A percentile compares a stretch with the other conserved stretches of the same genome.
Conservation (phyloP, 2,329 filamentous ascomycete genomes). For the Lasiodiplodia theobromae region DNA sequence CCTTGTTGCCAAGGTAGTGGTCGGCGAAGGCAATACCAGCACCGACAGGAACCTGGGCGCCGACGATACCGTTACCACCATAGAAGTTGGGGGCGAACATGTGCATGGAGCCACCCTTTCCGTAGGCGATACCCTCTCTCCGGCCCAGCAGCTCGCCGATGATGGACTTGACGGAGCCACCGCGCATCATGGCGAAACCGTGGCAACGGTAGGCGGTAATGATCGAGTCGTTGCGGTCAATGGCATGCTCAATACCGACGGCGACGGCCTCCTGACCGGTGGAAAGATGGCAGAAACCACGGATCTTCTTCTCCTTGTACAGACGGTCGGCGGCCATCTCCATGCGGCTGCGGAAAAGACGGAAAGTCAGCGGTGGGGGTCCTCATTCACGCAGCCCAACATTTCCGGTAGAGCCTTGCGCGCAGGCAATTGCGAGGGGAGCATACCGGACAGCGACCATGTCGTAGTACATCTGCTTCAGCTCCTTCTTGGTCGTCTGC, state of each 20-base stretch:
- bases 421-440: constrained; percentile 18
- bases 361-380: constrained; percentile 22
- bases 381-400: constrained; percentile 28
- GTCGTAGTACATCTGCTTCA: constrained; percentile 99
- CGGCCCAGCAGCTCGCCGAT: constrained; percentile 95
- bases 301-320: constrained; percentile 99
- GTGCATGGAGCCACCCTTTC: constrained; percentile 99
- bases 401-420: not conserved
- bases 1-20: constrained; percentile 88
- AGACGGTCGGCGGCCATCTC: constrained; percentile 98
- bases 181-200: constrained; percentile 97
- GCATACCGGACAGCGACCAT: constrained; percentile 93
- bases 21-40: constrained; percentile 96
- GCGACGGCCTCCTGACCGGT: constrained; percentile 98
- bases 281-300: constrained; percentile 98
- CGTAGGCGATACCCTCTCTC: constrained; percentile 95
- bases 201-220: constrained; percentile 99
- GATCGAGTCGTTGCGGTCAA: constrained; percentile 88
- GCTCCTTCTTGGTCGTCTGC: constrained; percentile 93
- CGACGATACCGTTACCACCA: constrained; percentile 98
- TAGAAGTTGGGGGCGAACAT: constrained; percentile 99
- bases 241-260: constrained; percentile 94
- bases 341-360: constrained; percentile 76
- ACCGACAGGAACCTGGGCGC: constrained; percentile 96
- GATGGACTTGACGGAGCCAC: constrained; percentile 86